Evolutionary conservation across 2,329 filamentous ascomycete species (phyloP).

Genomic region (Calonectria pauciramosa): DNA sequence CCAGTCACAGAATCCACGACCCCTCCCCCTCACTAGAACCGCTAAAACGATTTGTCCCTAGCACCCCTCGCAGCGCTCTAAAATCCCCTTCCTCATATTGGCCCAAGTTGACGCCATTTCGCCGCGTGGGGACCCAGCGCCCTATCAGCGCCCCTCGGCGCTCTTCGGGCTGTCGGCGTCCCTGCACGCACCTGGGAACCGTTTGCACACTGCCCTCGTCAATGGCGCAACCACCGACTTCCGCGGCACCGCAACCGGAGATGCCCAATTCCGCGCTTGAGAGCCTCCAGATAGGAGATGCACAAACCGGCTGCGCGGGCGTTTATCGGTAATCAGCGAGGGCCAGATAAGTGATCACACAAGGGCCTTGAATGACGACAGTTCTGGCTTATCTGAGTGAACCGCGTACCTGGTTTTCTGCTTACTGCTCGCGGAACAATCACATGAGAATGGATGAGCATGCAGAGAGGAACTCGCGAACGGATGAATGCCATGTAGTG

Average conservation of each 20-base stretch:
- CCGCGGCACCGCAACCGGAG: slow-evolving; percentile 47
- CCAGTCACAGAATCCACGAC: neutral
- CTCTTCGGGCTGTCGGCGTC: slow-evolving; percentile 44
- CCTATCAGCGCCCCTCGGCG: slow-evolving; percentile 35
- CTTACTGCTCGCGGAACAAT: neutral
- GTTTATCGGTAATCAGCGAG: slow-evolving; percentile 4
- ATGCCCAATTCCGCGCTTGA: slow-evolving; percentile 35
- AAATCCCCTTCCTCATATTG: slow-evolving; percentile 42
- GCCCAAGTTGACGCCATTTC: slow-evolving; percentile 53
- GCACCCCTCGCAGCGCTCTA: slow-evolving; percentile 26
- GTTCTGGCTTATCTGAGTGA: neutral
- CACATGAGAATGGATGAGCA: neutral
- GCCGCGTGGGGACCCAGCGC: slow-evolving; percentile 31
- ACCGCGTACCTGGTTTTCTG: neutral
- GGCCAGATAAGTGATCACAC: neutral
- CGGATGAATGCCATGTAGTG: neutral
- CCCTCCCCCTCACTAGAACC: neutral
- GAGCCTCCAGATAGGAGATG: slow-evolving; percentile 38
- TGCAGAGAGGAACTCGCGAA: neutral
- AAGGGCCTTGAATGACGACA: slow-evolving; percentile 1
- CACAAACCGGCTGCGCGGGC: slow-evolving; percentile 14
- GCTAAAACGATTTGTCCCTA: slow-evolving; percentile 2
- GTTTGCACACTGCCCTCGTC: slow-evolving; percentile 5
- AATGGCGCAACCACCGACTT: slow-evolving; percentile 45
- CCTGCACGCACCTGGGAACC: neutral